Percentiles rank a stretch among this genome's conserved stretches.
phyloP scores from a whole-genome alignment of 805 yeast genomes.

The Yarrowia porcina region DNA sequence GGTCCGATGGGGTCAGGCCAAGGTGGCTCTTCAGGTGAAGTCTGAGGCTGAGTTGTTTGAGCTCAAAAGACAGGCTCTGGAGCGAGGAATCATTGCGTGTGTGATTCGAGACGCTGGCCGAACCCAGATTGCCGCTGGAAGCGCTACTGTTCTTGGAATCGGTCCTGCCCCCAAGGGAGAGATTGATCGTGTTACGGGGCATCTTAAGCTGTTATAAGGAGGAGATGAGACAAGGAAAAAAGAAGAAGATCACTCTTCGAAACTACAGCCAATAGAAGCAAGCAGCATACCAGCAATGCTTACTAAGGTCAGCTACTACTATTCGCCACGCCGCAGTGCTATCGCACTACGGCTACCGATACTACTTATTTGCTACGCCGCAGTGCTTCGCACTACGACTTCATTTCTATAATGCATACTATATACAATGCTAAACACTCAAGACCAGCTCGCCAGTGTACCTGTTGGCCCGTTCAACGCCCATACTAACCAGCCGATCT shows the following conservation, averaged over 20 bases:
- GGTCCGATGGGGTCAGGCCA: conserved; percentile 87
- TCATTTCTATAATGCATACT: not conserved
- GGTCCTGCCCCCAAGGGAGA: conserved; percentile 91
- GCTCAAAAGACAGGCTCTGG: conserved; percentile 75
- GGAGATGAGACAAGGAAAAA: not conserved
- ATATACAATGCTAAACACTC: conserved; percentile 32
- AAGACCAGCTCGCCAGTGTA: conserved; percentile 44
- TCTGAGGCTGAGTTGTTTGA: conserved; percentile 68
- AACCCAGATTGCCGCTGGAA: conserved; percentile 93
- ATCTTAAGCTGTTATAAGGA: conserved; percentile 62
- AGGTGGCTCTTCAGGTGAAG: conserved; percentile 70
- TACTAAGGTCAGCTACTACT: too few relatives aligned
- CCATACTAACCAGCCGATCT: conserved; percentile 46
- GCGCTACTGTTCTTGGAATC: conserved; percentile 91
- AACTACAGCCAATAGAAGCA: too few relatives aligned
- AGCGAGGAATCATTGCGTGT: conserved; percentile 71
- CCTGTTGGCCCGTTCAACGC: conserved; percentile 45
- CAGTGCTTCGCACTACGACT: not conserved
- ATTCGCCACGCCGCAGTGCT: too few relatives aligned
- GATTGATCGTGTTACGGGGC: conserved; percentile 78
- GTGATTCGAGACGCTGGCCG: conserved; percentile 95
- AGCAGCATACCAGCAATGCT: too few relatives aligned
- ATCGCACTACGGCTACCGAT: too few relatives aligned
- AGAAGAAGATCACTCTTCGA: too few relatives aligned
- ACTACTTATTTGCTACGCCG: not conserved